These are phyloP conservation scores for Chrysosporium queenslandicum DNA, from an alignment of 2,329 filamentous ascomycete species.

Conservation along the genomic window DNA sequence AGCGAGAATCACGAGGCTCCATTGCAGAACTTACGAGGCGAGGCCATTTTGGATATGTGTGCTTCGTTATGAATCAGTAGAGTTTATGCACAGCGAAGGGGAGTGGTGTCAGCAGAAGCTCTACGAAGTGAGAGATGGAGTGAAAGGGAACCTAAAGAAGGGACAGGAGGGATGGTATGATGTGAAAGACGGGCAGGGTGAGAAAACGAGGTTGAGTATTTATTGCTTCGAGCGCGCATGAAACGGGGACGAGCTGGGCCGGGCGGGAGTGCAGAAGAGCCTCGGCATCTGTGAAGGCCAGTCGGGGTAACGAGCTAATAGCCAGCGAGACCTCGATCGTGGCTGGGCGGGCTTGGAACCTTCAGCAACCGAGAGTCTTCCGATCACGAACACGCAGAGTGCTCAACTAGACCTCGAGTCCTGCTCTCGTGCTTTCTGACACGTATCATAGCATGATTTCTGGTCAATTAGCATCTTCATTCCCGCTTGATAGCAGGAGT, in stretches of 20 bases:
- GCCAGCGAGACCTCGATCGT: background rate
- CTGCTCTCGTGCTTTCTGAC: no score
- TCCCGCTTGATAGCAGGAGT: no score
- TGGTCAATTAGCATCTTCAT: no score
- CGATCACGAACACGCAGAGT: no score
- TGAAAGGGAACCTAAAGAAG: background rate
- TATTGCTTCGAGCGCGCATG: background rate
- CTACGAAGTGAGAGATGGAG: background rate
- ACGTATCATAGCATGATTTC: no score
- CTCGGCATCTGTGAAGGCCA: slow-evolving; percentile 1
- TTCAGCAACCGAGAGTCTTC: no score
- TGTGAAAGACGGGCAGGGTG: background rate
- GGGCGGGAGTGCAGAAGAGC: background rate
- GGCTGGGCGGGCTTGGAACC: background rate
- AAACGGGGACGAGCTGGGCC: background rate
- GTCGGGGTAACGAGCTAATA: background rate
- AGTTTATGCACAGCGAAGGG: background rate
- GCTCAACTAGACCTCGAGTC: no score
- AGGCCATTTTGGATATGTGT: slow-evolving; percentile 52
- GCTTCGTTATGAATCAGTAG: background rate
- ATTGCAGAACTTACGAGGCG: slow-evolving; percentile 57
- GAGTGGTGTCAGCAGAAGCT: background rate
- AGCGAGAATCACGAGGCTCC: background rate
- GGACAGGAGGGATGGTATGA: background rate
- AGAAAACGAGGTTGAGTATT: slow-evolving; percentile 6